Evolutionary conservation across 1,139 yeast genomes (phyloP).

Genomic region (Oligophagozyma castellii): DNA sequence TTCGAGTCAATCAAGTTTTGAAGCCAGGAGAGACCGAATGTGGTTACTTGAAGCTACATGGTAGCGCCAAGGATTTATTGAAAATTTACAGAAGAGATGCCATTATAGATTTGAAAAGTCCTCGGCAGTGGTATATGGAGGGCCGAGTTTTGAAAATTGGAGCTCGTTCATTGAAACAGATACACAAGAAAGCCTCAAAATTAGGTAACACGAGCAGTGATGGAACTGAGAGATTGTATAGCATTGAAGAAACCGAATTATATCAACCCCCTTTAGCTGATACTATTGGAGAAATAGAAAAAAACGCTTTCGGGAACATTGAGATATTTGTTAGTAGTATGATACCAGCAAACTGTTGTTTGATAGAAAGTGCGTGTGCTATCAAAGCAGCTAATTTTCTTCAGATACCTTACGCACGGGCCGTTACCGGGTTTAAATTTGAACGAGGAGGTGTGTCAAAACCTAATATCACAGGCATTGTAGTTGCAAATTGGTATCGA

Average conservation of each 20-base stretch:
- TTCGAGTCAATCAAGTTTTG: slow-evolving; percentile 58
- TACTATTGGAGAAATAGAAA: slow-evolving; percentile 47
- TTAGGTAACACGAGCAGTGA: slow-evolving; percentile 25
- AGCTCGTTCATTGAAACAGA: slow-evolving; percentile 45
- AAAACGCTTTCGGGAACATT: slow-evolving; percentile 69
- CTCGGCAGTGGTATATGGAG: slow-evolving; percentile 74
- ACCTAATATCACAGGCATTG: slow-evolving; percentile 65
- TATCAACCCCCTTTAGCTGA: slow-evolving; percentile 47
- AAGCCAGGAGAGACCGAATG: slow-evolving; percentile 47
- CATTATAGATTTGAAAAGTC: slow-evolving; percentile 51
- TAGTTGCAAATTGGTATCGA: slow-evolving; percentile 46
- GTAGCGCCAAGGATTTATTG: slow-evolving; percentile 24
- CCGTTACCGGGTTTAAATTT: slow-evolving; percentile 79
- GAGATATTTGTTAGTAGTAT: slow-evolving; percentile 65
- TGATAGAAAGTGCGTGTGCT: slow-evolving; percentile 41
- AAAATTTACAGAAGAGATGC: slow-evolving; percentile 54
- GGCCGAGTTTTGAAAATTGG: slow-evolving; percentile 71
- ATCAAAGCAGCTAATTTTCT: slow-evolving; percentile 58
- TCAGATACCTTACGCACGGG: slow-evolving; percentile 71
- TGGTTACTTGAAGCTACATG: slow-evolving; percentile 48
- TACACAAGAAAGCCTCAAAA: slow-evolving; percentile 19
- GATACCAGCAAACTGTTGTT: slow-evolving; percentile 74
- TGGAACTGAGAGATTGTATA: slow-evolving; percentile 53
- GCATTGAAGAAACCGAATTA: slow-evolving; percentile 61
- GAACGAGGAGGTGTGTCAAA: slow-evolving; percentile 34